A percentile compares a stretch with the other conserved stretches of the same genome.
Conservation (phyloP, 495 filamentous ascomycete genomes). For the Trichoderma orchidacearum region DNA sequence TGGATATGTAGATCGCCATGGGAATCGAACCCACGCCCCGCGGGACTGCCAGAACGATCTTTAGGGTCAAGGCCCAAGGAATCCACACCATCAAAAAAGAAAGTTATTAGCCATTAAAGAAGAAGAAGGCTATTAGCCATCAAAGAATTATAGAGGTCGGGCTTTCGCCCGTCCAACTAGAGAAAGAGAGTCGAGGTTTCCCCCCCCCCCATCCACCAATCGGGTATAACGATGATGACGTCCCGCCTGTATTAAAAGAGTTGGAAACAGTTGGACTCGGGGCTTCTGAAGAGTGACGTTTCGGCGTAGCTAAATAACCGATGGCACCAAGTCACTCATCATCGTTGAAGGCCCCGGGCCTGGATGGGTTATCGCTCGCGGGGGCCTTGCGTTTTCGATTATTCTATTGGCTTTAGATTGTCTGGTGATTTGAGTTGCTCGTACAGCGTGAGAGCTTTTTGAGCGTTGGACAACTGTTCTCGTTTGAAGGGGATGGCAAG, state of each 20-base stretch:
- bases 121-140: neutral
- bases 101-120: neutral
- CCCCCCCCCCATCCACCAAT: no score
- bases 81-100: neutral
- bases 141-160: neutral
- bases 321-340: neutral
- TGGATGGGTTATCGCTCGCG: neutral
- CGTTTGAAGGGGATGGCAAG: neutral
- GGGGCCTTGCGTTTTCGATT: neutral
- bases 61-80: neutral
- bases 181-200: no score
- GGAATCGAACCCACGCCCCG: neutral
- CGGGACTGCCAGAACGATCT: no score
- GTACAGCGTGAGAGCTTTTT: neutral
- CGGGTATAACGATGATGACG: no score
- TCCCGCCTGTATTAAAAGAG: no score
- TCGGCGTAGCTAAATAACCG: neutral
- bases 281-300: neutral
- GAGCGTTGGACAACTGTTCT: neutral
- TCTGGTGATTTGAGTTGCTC: neutral
- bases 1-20: no score
- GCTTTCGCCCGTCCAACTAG: neutral
- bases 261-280: neutral
- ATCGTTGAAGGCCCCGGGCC: neutral
- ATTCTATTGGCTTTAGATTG: neutral